Conservation (phyloP, 495 filamentous ascomycete species). For the Aspergillus hancockii region DNA sequence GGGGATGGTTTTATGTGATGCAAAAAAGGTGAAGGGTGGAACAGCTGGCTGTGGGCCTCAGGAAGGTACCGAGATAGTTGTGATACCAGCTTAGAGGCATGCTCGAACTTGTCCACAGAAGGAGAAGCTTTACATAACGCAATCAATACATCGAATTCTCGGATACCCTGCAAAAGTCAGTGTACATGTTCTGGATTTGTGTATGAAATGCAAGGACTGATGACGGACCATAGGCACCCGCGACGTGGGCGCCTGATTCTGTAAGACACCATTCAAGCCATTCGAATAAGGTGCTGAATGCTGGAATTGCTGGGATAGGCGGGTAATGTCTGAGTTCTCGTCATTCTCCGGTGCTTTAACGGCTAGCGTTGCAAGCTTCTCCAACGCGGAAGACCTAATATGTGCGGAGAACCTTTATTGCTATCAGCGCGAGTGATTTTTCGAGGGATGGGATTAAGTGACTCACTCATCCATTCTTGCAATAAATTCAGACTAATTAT, state of each 20-base stretch:
- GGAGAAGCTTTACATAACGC: constrained; percentile 87
- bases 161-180: constrained; percentile 54
- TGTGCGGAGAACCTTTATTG: constrained; percentile 36
- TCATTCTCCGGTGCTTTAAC: constrained; percentile 56
- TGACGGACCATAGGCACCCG: constrained; percentile 53
- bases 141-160: constrained; percentile 86
- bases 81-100: constrained; percentile 68
- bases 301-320: constrained; percentile 59
- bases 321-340: constrained; percentile 63
- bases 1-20: constrained; percentile 82
- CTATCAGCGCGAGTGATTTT: constrained; percentile 11
- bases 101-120: constrained; percentile 61
- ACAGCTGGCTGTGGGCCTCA: constrained; percentile 75
- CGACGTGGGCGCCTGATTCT: constrained; percentile 41
- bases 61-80: constrained; percentile 81
- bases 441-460: not conserved
- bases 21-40: constrained; percentile 79
- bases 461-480: constrained; percentile 25
- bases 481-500: not conserved
- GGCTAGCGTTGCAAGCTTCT: constrained; percentile 67
- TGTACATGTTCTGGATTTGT: constrained; percentile 5
- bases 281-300: constrained; percentile 26
- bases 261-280: constrained; percentile 41
- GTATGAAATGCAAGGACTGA: not conserved
- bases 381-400: constrained; percentile 64